phyloP scores from a whole-genome alignment of 2,329 filamentous ascomycete species.

The Leptographium radiaticola region DNA sequence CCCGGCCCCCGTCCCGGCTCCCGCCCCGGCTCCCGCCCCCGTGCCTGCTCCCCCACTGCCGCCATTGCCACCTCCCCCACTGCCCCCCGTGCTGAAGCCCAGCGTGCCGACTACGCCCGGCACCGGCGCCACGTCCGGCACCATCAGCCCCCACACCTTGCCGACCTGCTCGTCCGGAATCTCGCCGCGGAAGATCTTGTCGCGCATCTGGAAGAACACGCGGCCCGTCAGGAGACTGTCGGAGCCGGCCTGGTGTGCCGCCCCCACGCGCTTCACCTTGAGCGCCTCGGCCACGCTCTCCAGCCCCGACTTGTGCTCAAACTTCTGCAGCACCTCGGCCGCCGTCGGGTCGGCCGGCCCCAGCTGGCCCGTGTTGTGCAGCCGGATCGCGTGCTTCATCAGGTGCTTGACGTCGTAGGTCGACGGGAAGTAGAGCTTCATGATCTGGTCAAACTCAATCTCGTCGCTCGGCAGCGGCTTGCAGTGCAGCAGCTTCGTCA shows the following conservation, averaged over 20 bases:
- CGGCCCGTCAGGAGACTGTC: conserved; percentile 87
- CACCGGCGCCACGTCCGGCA: conserved; percentile 41
- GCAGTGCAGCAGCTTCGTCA: conserved; percentile 85
- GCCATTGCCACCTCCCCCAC: neutral
- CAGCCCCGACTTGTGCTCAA: conserved; percentile 82
- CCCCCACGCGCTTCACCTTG: conserved; percentile 76
- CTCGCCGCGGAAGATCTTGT: conserved; percentile 72
- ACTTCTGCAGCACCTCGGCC: conserved; percentile 64
- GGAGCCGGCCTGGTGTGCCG: conserved; percentile 83
- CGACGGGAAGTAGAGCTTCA: conserved; percentile 85
- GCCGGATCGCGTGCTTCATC: conserved; percentile 74
- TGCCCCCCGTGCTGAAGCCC: conserved; percentile 5
- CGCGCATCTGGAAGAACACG: conserved; percentile 87
- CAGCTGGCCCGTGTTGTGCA: conserved; percentile 49
- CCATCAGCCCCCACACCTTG: conserved; percentile 87
- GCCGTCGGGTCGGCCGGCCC: conserved; percentile 52
- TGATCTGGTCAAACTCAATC: conserved; percentile 73
- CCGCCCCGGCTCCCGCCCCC: neutral
- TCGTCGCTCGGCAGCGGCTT: conserved; percentile 78
- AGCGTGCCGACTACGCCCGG: conserved; percentile 16
- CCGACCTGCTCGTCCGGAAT: conserved; percentile 74
- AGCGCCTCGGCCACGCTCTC: conserved; percentile 91
- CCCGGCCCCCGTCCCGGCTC: neutral
- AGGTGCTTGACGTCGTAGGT: conserved; percentile 96
- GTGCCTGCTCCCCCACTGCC: neutral